phyloP scores from a whole-genome alignment of 2,329 filamentous ascomycete species.

The Aspergillus ochraceus region DNA sequence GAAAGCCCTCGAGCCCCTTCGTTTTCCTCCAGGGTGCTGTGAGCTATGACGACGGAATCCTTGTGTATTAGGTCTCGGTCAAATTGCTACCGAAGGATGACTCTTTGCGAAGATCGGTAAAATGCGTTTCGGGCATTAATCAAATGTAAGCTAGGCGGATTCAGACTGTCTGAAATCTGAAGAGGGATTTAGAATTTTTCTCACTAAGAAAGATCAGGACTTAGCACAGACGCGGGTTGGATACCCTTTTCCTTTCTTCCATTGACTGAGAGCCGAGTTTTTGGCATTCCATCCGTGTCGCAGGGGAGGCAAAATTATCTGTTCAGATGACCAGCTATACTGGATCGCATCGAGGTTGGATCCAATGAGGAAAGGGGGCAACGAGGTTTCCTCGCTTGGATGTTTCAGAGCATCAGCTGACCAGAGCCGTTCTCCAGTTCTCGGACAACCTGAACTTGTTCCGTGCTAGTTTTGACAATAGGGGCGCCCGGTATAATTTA shows the following conservation, averaged over 20 bases:
- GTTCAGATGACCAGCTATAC: slow-evolving; percentile 52
- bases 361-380: slow-evolving; percentile 37
- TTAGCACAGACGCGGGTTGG: not conserved
- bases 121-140: not conserved
- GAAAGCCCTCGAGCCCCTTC: not conserved
- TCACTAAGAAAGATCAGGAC: not conserved
- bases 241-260: not conserved
- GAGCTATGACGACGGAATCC: not conserved
- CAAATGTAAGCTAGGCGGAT: not conserved
- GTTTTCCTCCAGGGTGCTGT: not conserved
- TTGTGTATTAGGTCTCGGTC: not conserved
- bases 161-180: too few species aligned
- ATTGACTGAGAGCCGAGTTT: not conserved
- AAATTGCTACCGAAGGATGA: not conserved
- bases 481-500: slow-evolving; percentile 48
- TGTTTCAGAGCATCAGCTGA: not conserved
- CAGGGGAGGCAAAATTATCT: slow-evolving; percentile 47
- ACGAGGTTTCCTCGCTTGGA: not conserved
- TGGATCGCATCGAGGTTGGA: slow-evolving; percentile 54
- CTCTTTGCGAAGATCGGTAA: not conserved
- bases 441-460: not conserved
- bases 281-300: slow-evolving; percentile 9
- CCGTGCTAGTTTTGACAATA: too few species aligned
- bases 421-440: not conserved
- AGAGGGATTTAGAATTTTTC: not conserved